Evolutionary conservation across 371 early-diverging fungal species (phyloP).

Genomic region (Entomophthora muscae): DNA sequence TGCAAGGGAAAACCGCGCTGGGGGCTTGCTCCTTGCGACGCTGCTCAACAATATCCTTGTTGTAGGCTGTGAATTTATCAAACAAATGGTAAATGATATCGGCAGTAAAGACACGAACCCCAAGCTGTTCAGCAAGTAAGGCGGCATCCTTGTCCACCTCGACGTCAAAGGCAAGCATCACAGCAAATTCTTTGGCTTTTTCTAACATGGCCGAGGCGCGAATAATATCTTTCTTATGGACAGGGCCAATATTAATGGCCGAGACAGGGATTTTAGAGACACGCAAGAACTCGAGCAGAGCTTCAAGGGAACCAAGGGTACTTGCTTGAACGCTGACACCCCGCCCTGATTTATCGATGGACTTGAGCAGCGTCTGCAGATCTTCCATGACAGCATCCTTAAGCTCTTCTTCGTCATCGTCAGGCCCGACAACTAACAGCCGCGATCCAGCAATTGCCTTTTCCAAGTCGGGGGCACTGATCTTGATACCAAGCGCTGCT

Average conservation of each 20-base stretch:
- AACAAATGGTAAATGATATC: constrained; percentile 99
- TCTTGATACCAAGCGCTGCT: constrained; percentile 98
- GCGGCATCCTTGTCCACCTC: constrained; percentile 93
- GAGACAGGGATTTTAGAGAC: constrained; percentile 91
- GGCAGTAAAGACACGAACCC: constrained; percentile 90
- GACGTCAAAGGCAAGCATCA: constrained; percentile 98
- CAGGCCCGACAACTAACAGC: constrained; percentile 80
- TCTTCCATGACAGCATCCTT: constrained; percentile 90
- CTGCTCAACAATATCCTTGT: constrained; percentile 53
- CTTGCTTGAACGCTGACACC: constrained; percentile 99
- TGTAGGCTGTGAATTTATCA: constrained; percentile 85
- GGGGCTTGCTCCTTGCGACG: constrained; percentile 79
- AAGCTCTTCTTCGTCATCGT: constrained; percentile 92
- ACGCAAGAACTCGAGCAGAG: constrained; percentile 90
- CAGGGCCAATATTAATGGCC: constrained; percentile 96
- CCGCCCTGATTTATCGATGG: constrained; percentile 69
- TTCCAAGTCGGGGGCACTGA: constrained; percentile 90
- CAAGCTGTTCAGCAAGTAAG: constrained; percentile 81
- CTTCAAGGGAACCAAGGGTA: constrained; percentile 98
- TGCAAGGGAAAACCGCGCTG: constrained; percentile 92
- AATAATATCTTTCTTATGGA: constrained; percentile 96
- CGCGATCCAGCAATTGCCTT: constrained; percentile 98
- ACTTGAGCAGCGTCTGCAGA: constrained; percentile 50
- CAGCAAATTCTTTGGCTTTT: constrained; percentile 68
- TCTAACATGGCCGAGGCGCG: constrained; percentile 89